These are phyloP conservation scores for Podospora bellae-mahoneyi DNA, from an alignment of 495 filamentous ascomycete species.

Conservation along the genomic window DNA sequence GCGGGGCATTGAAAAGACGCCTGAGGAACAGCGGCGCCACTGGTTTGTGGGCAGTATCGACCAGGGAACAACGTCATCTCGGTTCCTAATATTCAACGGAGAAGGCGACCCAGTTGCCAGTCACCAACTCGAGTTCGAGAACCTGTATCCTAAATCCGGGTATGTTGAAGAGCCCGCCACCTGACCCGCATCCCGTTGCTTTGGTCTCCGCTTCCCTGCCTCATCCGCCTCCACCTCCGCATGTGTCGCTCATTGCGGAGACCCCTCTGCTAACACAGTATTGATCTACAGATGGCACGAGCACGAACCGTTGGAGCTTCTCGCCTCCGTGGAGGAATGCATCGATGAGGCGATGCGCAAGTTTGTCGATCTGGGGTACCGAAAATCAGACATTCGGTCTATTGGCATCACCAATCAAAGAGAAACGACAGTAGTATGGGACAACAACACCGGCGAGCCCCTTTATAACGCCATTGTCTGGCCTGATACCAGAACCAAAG, in stretches of 20 bases:
- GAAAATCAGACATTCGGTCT: constrained; percentile 69
- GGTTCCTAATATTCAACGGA: constrained; percentile 88
- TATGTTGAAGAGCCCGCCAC: constrained; percentile 44
- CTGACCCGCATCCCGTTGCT: too few relatives aligned
- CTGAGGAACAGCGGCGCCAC: constrained; percentile 28
- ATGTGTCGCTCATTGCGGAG: constrained; percentile 11
- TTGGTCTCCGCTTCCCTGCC: constrained; percentile 1
- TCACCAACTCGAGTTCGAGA: constrained; percentile 89
- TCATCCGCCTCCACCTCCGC: constrained; percentile 14
- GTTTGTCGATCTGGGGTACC: constrained; percentile 69
- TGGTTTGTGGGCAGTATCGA: constrained; percentile 68
- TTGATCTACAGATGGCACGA: constrained; percentile 77
- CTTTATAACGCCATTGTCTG: constrained; percentile 89
- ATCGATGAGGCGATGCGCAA: constrained; percentile 75
- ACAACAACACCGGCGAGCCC: constrained; percentile 78
- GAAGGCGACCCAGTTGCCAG: constrained; percentile 74
- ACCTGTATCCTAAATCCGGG: constrained; percentile 86
- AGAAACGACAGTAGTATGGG: constrained; percentile 91
- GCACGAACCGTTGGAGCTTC: constrained; percentile 79
- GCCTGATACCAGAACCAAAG: constrained; percentile 83
- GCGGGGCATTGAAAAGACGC: constrained; percentile 29
- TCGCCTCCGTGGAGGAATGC: constrained; percentile 76
- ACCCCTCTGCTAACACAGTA: constrained; percentile 2
- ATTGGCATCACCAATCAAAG: constrained; percentile 94
- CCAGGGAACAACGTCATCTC: constrained; percentile 88